Evolutionary conservation across 768 basidiomycete genomes (phyloP).

Genomic region (Amanita jacksonii): DNA sequence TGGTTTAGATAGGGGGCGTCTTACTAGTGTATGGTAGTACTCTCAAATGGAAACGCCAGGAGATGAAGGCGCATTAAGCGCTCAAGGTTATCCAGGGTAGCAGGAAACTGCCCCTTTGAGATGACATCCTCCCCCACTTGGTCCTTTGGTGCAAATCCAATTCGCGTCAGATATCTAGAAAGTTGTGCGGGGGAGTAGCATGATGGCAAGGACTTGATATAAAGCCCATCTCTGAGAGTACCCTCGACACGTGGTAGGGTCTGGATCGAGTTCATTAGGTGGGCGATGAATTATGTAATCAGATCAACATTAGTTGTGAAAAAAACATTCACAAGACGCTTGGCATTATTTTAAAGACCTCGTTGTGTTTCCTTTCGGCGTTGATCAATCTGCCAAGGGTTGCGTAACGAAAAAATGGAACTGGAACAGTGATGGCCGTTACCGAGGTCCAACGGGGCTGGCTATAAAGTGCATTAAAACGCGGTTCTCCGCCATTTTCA

Average conservation of each 20-base stretch:
- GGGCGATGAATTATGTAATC: too few relatives aligned
- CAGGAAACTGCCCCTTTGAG: constrained; percentile 13
- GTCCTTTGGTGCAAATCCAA: constrained; percentile 13
- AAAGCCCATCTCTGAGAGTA: constrained; percentile 12
- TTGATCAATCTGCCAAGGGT: too few relatives aligned
- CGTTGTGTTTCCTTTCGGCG: too few relatives aligned
- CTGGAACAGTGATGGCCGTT: too few relatives aligned
- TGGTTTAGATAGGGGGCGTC: constrained; percentile 5
- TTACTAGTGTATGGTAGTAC: constrained; percentile 30
- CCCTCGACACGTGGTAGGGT: constrained; percentile 9
- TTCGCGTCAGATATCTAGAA: constrained; percentile 17
- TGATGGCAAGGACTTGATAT: constrained; percentile 19
- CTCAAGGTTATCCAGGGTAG: constrained; percentile 19
- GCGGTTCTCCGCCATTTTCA: too few relatives aligned
- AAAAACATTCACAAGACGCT: too few relatives aligned
- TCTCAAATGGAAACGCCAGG: constrained; percentile 28
- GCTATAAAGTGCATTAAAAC: too few relatives aligned
- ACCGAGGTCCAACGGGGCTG: too few relatives aligned
- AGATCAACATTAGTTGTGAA: too few relatives aligned
- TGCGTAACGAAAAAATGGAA: too few relatives aligned
- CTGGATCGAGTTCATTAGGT: too few relatives aligned
- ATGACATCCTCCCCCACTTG: constrained; percentile 13
- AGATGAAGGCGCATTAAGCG: constrained; percentile 19
- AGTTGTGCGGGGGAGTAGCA: constrained; percentile 15
- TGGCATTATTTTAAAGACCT: too few relatives aligned